Percentiles rank a stretch among this genome's conserved stretches.
Evolutionary conservation across 306 rosid species (phyloP).

Genomic region (Albizia julibrissin): DNA sequence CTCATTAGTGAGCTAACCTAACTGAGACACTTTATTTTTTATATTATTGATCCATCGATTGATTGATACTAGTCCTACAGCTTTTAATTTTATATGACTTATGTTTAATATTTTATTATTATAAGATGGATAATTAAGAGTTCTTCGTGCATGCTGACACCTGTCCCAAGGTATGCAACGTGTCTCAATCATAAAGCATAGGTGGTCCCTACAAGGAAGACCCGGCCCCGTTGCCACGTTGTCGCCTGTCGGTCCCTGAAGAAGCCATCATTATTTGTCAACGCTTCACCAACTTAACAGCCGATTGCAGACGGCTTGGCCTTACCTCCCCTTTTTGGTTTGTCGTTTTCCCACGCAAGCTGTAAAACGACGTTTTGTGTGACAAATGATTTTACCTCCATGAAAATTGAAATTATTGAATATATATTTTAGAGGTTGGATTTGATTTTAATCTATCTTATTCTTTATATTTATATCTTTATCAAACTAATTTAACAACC

Average conservation of each 20-base stretch:
- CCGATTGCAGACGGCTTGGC: neutral
- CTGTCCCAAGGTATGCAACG: neutral
- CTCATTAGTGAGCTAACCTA: neutral
- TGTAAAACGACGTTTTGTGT: neutral
- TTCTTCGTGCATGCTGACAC: neutral
- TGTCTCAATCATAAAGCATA: neutral
- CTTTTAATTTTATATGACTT: neutral
- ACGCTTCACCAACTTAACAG: neutral
- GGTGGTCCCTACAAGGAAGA: neutral
- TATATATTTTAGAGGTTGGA: too few species aligned
- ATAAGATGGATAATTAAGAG: neutral
- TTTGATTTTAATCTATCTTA: too few species aligned
- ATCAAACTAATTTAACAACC: too few species aligned
- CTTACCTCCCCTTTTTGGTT: neutral
- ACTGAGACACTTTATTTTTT: neutral
- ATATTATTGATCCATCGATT: neutral
- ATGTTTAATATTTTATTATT: neutral
- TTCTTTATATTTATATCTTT: too few species aligned
- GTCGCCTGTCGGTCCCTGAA: neutral
- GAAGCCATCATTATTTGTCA: neutral
- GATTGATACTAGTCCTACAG: neutral
- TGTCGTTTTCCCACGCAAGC: slow-evolving; percentile 16
- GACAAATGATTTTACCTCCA: neutral
- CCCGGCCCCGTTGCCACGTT: neutral
- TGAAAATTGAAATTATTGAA: neutral